These are phyloP conservation scores for Nitzschia sp. DNA, from an alignment of 108 stramenopile genomes.

Conservation along the genomic window DNA sequence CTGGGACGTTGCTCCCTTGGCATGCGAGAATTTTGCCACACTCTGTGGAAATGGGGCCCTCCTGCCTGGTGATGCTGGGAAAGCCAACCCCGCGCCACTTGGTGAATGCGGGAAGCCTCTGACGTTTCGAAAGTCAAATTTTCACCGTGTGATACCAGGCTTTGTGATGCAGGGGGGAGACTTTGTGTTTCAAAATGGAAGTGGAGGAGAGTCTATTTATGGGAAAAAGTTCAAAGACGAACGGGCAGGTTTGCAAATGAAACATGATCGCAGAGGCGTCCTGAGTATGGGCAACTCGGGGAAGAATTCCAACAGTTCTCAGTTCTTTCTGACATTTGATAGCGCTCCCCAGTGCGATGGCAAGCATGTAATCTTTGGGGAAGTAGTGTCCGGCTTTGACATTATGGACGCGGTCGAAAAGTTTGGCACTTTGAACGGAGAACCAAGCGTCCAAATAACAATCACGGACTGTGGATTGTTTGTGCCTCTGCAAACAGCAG, in stretches of 20 bases:
- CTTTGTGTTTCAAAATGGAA: conserved; percentile 94
- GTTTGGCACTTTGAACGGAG: conserved; percentile 23
- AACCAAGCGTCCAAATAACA: conserved; percentile 45
- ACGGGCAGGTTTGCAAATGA: conserved; percentile 73
- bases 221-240: conserved; percentile 94
- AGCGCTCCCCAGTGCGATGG: conserved; percentile 87
- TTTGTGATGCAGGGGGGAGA: conserved; percentile 96
- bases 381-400: conserved; percentile 76
- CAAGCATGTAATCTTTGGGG: conserved; percentile 95
- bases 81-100: conserved; percentile 54
- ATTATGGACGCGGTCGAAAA: conserved; percentile 75
- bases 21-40: conserved; percentile 49
- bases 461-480: conserved; percentile 82
- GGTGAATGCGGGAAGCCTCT: conserved; percentile 83
- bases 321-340: conserved; percentile 91
- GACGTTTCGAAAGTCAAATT: conserved; percentile 62
- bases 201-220: conserved; percentile 93
- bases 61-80: conserved; percentile 13
- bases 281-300: conserved; percentile 95
- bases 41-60: conserved; percentile 39
- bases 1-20: conserved; percentile 83
- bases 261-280: conserved; percentile 79
- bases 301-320: conserved; percentile 91
- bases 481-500: conserved; percentile 50
- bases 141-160: conserved; percentile 82